Evolutionary conservation across 805 yeast genomes (phyloP).

Genomic region (Ogataea methylovora): DNA sequence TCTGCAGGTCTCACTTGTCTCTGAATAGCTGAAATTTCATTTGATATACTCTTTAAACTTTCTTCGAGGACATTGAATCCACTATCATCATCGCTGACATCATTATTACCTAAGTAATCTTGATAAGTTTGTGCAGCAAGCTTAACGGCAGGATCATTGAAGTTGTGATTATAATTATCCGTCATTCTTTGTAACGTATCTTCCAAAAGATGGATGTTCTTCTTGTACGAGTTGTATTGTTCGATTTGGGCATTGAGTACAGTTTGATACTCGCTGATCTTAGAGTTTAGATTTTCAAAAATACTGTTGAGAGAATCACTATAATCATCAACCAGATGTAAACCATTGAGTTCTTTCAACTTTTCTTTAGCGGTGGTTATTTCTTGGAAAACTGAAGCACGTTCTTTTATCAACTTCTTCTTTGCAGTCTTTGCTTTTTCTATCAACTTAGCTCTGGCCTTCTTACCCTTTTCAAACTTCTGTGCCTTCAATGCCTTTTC

Average conservation of each 20-base stretch:
- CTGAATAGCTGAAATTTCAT: background rate
- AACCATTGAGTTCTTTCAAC: conserved; percentile 8
- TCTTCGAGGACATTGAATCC: no score
- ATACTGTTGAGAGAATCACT: background rate
- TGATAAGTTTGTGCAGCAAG: conserved; percentile 52
- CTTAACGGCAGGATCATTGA: conserved; percentile 84
- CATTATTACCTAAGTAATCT: conserved; percentile 36
- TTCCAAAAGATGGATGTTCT: conserved; percentile 30
- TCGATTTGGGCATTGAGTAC: background rate
- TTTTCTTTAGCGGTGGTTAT: conserved; percentile 20
- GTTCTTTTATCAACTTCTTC: conserved; percentile 11
- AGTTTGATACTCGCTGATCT: conserved; percentile 1
- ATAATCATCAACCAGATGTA: background rate
- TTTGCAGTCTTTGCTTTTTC: conserved; percentile 18
- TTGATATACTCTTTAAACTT: no score
- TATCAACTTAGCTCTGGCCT: conserved; percentile 23
- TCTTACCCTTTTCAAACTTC: conserved; percentile 27
- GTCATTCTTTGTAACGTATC: conserved; percentile 40
- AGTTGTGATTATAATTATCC: conserved; percentile 66
- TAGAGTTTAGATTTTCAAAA: background rate
- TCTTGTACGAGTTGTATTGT: background rate
- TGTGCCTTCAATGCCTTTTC: conserved; percentile 10
- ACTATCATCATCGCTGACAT: conserved; percentile 1
- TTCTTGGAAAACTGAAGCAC: background rate
- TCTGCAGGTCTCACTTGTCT: background rate